Evolutionary conservation across 805 yeast species (phyloP).

Genomic region (Saturnispora mendoncae): DNA sequence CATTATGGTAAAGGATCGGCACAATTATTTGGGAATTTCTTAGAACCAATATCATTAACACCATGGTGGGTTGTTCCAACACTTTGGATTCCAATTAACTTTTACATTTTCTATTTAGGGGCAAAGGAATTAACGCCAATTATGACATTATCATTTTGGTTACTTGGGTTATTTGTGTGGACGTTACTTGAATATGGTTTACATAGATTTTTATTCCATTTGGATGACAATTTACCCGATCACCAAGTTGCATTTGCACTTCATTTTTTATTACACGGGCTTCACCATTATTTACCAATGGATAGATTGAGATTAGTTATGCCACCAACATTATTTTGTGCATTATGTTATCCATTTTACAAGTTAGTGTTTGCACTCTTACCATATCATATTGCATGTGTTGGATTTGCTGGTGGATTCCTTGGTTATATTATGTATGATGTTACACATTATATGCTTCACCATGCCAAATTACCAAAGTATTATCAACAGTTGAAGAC

Average conservation of each 20-base stretch:
- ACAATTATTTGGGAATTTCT: conserved; percentile 85
- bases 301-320: conserved; percentile 85
- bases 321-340: conserved; percentile 83
- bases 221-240: conserved; percentile 81
- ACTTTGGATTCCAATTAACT: conserved; percentile 79
- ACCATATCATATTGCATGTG: conserved; percentile 79
- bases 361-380: conserved; percentile 63
- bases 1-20: conserved; percentile 98
- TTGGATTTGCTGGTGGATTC: conserved; percentile 93
- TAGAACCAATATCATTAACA: conserved; percentile 85
- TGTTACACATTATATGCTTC: conserved; percentile 87
- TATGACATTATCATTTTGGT: conserved; percentile 50
- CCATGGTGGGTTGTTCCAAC: conserved; percentile 92
- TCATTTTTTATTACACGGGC: conserved; percentile 90
- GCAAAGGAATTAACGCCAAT: conserved; percentile 37
- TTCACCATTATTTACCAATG: conserved; percentile 97
- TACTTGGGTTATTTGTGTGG: conserved; percentile 85
- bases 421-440: conserved; percentile 91
- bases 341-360: conserved; percentile 73
- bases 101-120: conserved; percentile 54
- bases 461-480: conserved; percentile 75
- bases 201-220: conserved; percentile 90
- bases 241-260: conserved; percentile 63
- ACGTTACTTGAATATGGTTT: conserved; percentile 79
- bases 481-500: conserved; percentile 74